Percentiles rank a stretch among this genome's conserved stretches.
Evolutionary conservation across 2,329 filamentous ascomycete genomes (phyloP).

Genomic region (Pyricularia sp.): DNA sequence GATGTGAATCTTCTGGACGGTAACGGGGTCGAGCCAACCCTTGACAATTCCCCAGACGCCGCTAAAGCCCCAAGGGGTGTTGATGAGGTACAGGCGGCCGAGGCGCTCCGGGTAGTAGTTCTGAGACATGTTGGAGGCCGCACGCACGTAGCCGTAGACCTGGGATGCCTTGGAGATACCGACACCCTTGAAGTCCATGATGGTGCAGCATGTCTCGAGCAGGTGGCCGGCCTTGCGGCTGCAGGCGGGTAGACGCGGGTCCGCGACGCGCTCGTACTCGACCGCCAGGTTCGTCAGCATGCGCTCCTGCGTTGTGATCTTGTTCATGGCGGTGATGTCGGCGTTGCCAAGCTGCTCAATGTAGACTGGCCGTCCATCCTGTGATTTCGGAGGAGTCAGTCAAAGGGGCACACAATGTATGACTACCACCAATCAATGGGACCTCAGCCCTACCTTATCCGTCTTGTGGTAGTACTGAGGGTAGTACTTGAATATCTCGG

Average conservation of each 20-base stretch:
- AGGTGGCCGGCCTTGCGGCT: slow-evolving; percentile 81
- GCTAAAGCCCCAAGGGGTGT: slow-evolving; percentile 91
- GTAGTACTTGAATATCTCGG: slow-evolving; percentile 78
- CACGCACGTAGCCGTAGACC: slow-evolving; percentile 78
- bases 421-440: not conserved
- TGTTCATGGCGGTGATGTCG: slow-evolving; percentile 78
- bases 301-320: slow-evolving; percentile 82
- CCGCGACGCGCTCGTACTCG: slow-evolving; percentile 93
- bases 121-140: slow-evolving; percentile 81
- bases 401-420: not conserved
- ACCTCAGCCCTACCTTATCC: slow-evolving; percentile 48
- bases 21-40: slow-evolving; percentile 92
- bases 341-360: slow-evolving; percentile 94
- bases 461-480: slow-evolving; percentile 99
- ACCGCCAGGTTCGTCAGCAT: slow-evolving; percentile 95
- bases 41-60: slow-evolving; percentile 77
- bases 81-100: slow-evolving; percentile 94
- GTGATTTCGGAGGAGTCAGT: slow-evolving; percentile 4
- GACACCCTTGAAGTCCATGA: slow-evolving; percentile 96
- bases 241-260: slow-evolving; percentile 87
- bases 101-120: slow-evolving; percentile 99
- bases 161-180: slow-evolving; percentile 67
- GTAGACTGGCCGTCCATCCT: slow-evolving; percentile 95
- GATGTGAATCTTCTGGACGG: slow-evolving; percentile 89
- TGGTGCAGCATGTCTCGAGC: slow-evolving; percentile 94